Conservation (phyloP, 768 basidiomycete species). For the Leccinellum albellum region DNA sequence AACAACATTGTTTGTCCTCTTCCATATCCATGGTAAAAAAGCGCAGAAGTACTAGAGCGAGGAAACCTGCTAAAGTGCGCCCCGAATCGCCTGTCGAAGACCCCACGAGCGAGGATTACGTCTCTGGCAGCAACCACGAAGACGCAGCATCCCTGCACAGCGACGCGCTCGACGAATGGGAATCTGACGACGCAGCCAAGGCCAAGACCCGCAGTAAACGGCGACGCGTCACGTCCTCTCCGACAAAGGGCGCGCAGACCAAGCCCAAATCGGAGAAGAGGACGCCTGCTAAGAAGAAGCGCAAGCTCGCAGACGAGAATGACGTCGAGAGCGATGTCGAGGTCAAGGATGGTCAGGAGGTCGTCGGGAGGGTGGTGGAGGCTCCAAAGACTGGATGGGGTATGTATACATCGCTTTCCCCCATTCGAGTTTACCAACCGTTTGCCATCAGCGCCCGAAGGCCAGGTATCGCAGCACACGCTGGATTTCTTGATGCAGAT, state of each 20-base stretch:
- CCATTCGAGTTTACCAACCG: neutral
- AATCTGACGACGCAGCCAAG: constrained; percentile 22
- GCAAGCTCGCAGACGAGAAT: constrained; percentile 17
- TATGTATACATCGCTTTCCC: constrained; percentile 19
- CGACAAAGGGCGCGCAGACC: constrained; percentile 21
- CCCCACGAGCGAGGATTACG: constrained; percentile 8
- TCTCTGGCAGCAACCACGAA: constrained; percentile 11
- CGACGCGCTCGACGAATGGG: constrained; percentile 43
- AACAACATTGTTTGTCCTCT: neutral
- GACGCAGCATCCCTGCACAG: constrained; percentile 33
- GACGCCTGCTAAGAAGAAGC: constrained; percentile 23
- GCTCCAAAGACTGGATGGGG: constrained; percentile 84
- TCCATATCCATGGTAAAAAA: constrained; percentile 18
- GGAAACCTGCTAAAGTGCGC: neutral
- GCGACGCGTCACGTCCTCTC: constrained; percentile 19
- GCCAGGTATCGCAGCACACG: constrained; percentile 83
- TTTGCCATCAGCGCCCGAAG: constrained; percentile 61
- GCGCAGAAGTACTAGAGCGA: constrained; percentile 7
- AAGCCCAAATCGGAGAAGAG: constrained; percentile 20
- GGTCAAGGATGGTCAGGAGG: constrained; percentile 59
- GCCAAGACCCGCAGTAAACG: constrained; percentile 17
- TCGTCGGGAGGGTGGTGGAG: constrained; percentile 73
- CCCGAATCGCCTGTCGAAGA: constrained; percentile 7
- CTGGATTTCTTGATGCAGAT: constrained; percentile 72
- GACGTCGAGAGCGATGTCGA: constrained; percentile 40